Evolutionary conservation across 345 rosid genomes (phyloP), one percentile per base, ranked within the genome.

Genomic region (Trapa bicornis): DNA sequence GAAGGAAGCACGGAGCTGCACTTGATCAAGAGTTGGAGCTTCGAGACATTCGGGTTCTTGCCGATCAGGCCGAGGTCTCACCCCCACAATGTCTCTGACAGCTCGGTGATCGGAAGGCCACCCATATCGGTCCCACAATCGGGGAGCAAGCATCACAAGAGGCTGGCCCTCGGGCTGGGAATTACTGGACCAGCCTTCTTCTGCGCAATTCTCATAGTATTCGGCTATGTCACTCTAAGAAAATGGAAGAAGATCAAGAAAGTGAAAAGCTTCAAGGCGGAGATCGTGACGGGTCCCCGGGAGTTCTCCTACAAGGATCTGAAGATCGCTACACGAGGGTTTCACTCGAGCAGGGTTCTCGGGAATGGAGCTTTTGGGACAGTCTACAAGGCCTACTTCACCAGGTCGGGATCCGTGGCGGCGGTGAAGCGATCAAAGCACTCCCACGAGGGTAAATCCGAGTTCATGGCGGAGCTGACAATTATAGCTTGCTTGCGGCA

Each of bases 1-100:
- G 99, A 95, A 79, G 96, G 97, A 50, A 91, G 96, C 69, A 91
- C 99, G 4, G 97, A 91, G 83, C 73, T 86, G 72, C 99, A 95
- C 75, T 68, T 81, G 72, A 76, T 95, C 29, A 67, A 79, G 68
- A 88, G 72, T 65, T 91, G 99, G 99, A 87, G 86, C 71, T 91
- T 95, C 75, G 71, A 62, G 67, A 86, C 89, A 4, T 84, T 73
- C 12, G 96, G 93, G 12, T 87, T 89, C 70, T 68, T 69, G 73
- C 88, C 96, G 0, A 73, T 72, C 66, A 85, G 83, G 65, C 77
- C 89, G 0, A 83, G 68, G 64, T 76, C 82, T 3, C 83, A 66
- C 70, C 84, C 84, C 69, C 96, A 87, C 75, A 91, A 85, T 42
- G 97, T 89, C 58, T 85, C 99, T 16, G 96, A 80, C 68, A 86